Evolutionary conservation across 345 rosid genomes (phyloP).

Genomic region (Linum lewisii): DNA sequence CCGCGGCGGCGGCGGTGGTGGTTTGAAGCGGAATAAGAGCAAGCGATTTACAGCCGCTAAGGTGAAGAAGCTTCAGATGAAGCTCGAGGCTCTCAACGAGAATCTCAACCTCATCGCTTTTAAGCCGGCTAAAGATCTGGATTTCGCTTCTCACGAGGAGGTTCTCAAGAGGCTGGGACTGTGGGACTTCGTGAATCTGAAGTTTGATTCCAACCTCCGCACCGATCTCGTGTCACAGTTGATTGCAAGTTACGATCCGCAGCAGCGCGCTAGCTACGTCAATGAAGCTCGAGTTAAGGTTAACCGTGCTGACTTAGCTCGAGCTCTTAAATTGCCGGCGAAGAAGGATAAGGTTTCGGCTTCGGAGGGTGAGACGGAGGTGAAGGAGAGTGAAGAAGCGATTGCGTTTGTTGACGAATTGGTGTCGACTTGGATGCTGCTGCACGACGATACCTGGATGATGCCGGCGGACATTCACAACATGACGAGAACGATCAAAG

Average conservation of each 20-base stretch:
- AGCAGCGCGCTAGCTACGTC: conserved; percentile 44
- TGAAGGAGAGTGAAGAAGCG: conserved; percentile 38
- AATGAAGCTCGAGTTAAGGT: conserved; percentile 44
- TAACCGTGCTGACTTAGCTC: conserved; percentile 66
- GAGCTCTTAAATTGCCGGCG: conserved; percentile 59
- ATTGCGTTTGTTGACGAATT: conserved; percentile 43
- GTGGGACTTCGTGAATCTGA: conserved; percentile 78
- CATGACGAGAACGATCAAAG: conserved; percentile 33
- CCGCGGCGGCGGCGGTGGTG: conserved; percentile 13
- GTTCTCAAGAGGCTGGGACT: conserved; percentile 55
- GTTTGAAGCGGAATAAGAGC: conserved; percentile 8
- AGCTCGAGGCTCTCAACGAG: conserved; percentile 36
- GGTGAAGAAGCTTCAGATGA: conserved; percentile 36
- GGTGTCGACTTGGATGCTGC: conserved; percentile 50
- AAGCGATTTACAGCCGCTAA: conserved; percentile 4
- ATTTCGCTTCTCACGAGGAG: conserved; percentile 46
- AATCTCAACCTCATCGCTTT: conserved; percentile 58
- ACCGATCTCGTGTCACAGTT: conserved; percentile 46
- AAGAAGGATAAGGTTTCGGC: conserved; percentile 37
- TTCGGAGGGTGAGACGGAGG: conserved; percentile 20
- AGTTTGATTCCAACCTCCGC: conserved; percentile 44
- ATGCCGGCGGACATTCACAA: conserved; percentile 52
- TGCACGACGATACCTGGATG: conserved; percentile 78
- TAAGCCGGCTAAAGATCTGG: conserved; percentile 41
- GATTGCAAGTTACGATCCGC: conserved; percentile 41